Percentiles rank a stretch among this genome's conserved stretches.
Conservation (phyloP, 2,329 filamentous ascomycete species). For the Calonectria ilicicola region DNA sequence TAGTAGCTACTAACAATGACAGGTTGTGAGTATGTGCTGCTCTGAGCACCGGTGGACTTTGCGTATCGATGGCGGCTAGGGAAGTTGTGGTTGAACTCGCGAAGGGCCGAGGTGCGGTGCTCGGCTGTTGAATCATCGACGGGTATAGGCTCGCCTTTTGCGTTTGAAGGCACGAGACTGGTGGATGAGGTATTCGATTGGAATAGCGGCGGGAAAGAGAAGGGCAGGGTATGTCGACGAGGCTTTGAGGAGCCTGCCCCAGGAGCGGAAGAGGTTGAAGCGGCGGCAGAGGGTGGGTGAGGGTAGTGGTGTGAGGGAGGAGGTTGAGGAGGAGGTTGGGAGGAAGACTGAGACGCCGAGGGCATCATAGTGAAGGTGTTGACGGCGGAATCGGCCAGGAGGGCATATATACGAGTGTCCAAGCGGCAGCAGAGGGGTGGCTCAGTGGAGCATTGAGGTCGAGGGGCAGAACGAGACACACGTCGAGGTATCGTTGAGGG, state of each 20-base stretch:
- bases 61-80: constrained; percentile 68
- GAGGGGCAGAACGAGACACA: constrained; percentile 32
- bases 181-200: constrained; percentile 64
- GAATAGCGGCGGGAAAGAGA: constrained; percentile 62
- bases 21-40: constrained; percentile 72
- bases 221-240: constrained; percentile 55
- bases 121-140: constrained; percentile 68
- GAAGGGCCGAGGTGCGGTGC: constrained; percentile 69
- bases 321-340: constrained; percentile 28
- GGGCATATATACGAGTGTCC: constrained; percentile 33
- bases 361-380: constrained; percentile 32
- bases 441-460: constrained; percentile 41
- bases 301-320: constrained; percentile 30
- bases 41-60: constrained; percentile 67
- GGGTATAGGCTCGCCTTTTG: constrained; percentile 66
- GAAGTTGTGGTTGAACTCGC: constrained; percentile 69
- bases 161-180: constrained; percentile 65
- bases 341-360: constrained; percentile 29
- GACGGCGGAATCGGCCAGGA: constrained; percentile 25
- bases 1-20: constrained; percentile 75
- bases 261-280: constrained; percentile 38
- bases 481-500: constrained; percentile 30
- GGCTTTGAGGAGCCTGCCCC: constrained; percentile 37
- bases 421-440: constrained; percentile 32
- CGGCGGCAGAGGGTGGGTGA: constrained; percentile 40